Base-by-base conservation (phyloP, 768 basidiomycete species). In the Mycena chlorophos region DNA sequence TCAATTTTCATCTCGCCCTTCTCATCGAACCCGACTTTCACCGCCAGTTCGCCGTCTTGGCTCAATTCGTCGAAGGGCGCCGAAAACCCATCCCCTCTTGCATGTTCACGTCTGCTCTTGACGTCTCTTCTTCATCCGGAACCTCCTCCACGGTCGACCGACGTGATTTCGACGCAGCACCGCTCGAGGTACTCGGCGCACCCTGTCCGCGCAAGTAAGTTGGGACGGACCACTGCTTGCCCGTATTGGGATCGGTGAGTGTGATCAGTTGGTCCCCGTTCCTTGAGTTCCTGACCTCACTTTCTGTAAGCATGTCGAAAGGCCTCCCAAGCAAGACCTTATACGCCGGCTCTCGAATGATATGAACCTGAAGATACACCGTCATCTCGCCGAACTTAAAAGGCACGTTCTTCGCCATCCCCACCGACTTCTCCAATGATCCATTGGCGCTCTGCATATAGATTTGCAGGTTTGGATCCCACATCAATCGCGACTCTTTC, bases 361-460 rank as follows among this genome's bases (percentile, higher is more conserved):
- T 55, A 30, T 72, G 71, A 1, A 69, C 62, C 56, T 72, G 71
- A 3, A 72, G 19, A 25, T 62, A 69, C 1, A 68, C 28, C 0
- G 56, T 63, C 0, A 71, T 49, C 2, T 55, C 54, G 1, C 62
- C 67, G 22, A 68, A 58, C 0, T 10, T 48, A 34, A 71, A 69
- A 0, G 63, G 55, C 0, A 73, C 64, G 50, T 73, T 66, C 16
- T 22, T 10, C 3, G 68, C 69, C 30, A 73, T 20, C 1, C 71
- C 71, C 4, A 64, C 47, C 0, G 68, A 66, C 3, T 52, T 43
- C 16, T 67, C 59, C 0, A 66, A 20, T 1, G 28, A 16, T 1
- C 58, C 48, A 55, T 72, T 71, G 5, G 69, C 67, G 19, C 63
- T 63, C 47, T 70, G 60, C 65, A 73, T 66, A 13, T 54, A 45